Evolutionary conservation across 345 rosid genomes (phyloP), one percentile per base, ranked within the genome.

Genomic region (Balakata baccata): DNA sequence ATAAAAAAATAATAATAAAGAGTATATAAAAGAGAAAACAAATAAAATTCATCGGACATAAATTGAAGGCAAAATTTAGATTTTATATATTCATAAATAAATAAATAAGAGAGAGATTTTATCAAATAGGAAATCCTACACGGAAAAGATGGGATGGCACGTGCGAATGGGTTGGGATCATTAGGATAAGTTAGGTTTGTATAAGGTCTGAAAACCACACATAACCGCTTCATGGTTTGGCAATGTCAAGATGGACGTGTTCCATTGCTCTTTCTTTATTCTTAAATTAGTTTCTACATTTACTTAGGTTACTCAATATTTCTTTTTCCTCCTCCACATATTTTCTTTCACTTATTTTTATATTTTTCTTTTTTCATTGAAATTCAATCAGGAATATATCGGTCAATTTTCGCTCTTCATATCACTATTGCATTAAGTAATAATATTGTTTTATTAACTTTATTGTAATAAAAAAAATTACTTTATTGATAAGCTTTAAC

Each of bases 221-320:
- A 68, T 74, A 88, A 85, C 90, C 75, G 86, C 78, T 84, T 88
- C 79, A 73, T 69, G 84, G 86, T 79, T 77, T 70, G 79, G 78
- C 71, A 66, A 75, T 77, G 67, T 73, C 71, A 74, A 77, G 84
- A 84, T 84, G 71, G 85, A 74, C 81, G 77, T 78, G 80, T 72
- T 78, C 74, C 72, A 82, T 79, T 70, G 66, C 64, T 68, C 72
- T 78, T 75, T 70, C 25, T 16, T 51, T 51, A 50, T 63, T 66
- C 38, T 60, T 77, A 53, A 41, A 29, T 29, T 29, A 29, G 1
- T 74, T 59, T 75, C 45, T 64, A 41, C 52, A 14, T 67, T 43
- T 60, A 62, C n/a, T 51, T 73, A 39, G 13, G 47, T 46, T 60
- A 12, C 41, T 34, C n/a, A 34, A 1, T 60, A 7, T 58, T 25